Evolutionary conservation across 163 green algal species (phyloP), one percentile per base, ranked within the genome.

Genomic region (Scenedesmus sp.): DNA sequence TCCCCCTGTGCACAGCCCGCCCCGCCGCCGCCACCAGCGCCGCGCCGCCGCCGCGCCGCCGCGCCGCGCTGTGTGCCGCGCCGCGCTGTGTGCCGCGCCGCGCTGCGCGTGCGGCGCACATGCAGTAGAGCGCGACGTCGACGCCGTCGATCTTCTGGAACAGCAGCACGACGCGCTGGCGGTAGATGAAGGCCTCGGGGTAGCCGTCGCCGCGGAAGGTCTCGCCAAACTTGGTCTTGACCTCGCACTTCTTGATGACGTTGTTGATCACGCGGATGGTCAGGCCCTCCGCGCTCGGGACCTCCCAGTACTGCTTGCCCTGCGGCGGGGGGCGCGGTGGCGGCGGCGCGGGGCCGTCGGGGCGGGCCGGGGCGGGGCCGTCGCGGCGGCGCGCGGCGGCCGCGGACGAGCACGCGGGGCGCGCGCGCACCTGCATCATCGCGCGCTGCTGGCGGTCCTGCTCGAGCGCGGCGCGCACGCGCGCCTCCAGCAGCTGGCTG

Each of bases 141-240:
- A 98, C 94, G 72, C 96, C 95, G 69, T 99, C 95, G 15, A 98
- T 88, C 42, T 88, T 91, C 86, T 98, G 96, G 82, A 98, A 99
- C 54, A 99, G 86, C 63, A 98, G 73, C 34, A 99, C 82, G 33
- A 99, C 95, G 56, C 89, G 96, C 76, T 98, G 95, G 29, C 87
- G 85, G 88, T 98, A 98, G 17, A 85, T 73, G 77, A 97, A 96
- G n/a, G 91, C 86, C 28, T 81, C 78, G 3, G 92, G 86, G 79
- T 92, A 97, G 62, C 89, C 87, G 18, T 95, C 82, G 75, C 42
- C 57, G 9, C 58, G 57, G 73, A 92, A 93, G 26, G 84, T 70
- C 24, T 92, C 80, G 39, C 88, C 56, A 70, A 93, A 94, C 47
- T 89, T 86, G 18, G 84, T 75, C 79, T 96, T 97, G 18, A 85